Evolutionary conservation across 768 basidiomycete genomes (phyloP), one percentile per base, ranked within the genome.

Genomic region (Chalciporus sphaerocephalus): DNA sequence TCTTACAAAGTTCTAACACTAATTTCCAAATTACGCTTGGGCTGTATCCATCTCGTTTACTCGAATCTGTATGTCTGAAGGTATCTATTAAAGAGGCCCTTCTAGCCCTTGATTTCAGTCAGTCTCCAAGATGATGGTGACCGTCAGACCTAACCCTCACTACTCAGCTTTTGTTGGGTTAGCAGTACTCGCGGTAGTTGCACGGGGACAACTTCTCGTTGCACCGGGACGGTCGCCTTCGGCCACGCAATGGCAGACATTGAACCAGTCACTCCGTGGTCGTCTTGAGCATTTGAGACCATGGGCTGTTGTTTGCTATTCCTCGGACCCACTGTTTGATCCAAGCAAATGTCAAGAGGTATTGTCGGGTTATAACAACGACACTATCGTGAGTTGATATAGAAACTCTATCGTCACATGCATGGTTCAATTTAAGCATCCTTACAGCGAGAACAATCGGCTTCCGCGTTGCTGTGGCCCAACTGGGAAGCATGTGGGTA

Each of bases 401-500:
- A n/a, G n/a, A n/a, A n/a, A n/a, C n/a, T n/a, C n/a, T n/a, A n/a
- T n/a, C n/a, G n/a, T n/a, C n/a, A n/a, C n/a, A n/a, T n/a, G n/a
- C n/a, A n/a, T n/a, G n/a, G n/a, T n/a, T n/a, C n/a, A n/a, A n/a
- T n/a, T n/a, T n/a, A n/a, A n/a, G n/a, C n/a, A n/a, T n/a, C n/a
- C n/a, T n/a, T n/a, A n/a, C n/a, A n/a, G n/a, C n/a, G n/a, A n/a
- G n/a, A n/a, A 23, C 35, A 21, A 38, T 24, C 33, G 1, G 6
- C 37, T 5, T 30, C 47, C 4, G 47, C 47, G 16, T 43, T 48
- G 6, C 37, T 48, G n/a, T 48, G 47, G 47, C 2, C 42, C 8
- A 48, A 48, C 38, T 48, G 41, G 42, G 47, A 48, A n/a, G 24
- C 47, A 11, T 48, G 47, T 17, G 47, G 47, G 5, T 48, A 38